These are phyloP conservation scores for Termitomyces sp. DNA, from an alignment of 768 basidiomycete species.

Conservation along the genomic window DNA sequence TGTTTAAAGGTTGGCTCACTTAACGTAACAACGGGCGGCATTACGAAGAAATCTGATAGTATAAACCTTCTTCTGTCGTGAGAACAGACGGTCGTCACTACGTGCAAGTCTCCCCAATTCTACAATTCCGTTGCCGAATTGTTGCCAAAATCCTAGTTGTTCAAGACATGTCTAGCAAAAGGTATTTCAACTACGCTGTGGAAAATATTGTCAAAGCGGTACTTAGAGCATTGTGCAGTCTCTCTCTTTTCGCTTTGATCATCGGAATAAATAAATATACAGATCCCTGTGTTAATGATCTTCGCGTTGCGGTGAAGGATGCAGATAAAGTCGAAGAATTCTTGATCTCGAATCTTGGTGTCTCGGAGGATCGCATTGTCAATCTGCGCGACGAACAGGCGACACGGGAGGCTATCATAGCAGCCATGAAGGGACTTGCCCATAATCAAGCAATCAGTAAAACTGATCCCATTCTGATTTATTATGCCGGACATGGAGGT, in stretches of 20 bases:
- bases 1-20: background rate
- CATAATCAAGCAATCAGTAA: background rate
- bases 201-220: background rate
- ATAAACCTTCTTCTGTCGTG: no score
- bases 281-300: background rate
- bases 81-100: background rate
- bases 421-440: background rate
- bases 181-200: background rate
- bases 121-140: background rate
- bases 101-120: background rate
- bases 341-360: background rate
- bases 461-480: slow-evolving; percentile 8
- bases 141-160: background rate
- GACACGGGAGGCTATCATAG: background rate
- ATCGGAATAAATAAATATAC: slow-evolving; percentile 10
- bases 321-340: slow-evolving; percentile 1
- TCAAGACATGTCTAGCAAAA: background rate
- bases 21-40: background rate
- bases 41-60: no score
- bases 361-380: background rate
- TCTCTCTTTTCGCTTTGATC: background rate
- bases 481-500: slow-evolving; percentile 7
- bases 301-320: background rate
- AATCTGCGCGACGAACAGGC: slow-evolving; percentile 2
- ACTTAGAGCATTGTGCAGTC: background rate